phyloP scores from a whole-genome alignment of 2,329 filamentous ascomycete genomes.

The Aspergillus sp. region DNA sequence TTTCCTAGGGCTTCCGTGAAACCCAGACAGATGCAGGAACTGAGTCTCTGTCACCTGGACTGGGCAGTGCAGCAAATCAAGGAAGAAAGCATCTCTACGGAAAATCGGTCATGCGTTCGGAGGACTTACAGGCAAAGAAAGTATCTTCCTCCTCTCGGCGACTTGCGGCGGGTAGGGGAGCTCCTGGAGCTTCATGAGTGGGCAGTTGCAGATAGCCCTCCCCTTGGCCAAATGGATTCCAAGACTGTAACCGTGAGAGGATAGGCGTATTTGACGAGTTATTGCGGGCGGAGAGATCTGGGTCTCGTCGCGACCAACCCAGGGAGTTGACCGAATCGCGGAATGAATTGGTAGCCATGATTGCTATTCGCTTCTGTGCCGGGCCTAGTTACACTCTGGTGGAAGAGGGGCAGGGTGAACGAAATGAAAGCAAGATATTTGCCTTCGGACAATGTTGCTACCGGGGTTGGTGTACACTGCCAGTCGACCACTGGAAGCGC shows the following conservation, averaged over 20 bases:
- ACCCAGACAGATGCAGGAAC: constrained; percentile 42
- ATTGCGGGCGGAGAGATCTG: constrained; percentile 73
- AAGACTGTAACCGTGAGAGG: constrained; percentile 75
- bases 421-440: constrained; percentile 16
- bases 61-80: constrained; percentile 25
- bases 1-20: constrained; percentile 27
- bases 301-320: constrained; percentile 86
- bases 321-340: constrained; percentile 92
- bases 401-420: not conserved
- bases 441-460: constrained; percentile 23
- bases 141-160: constrained; percentile 92
- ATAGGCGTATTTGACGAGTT: constrained; percentile 64
- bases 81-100: constrained; percentile 6
- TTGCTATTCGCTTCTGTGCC: constrained; percentile 13
- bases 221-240: constrained; percentile 79
- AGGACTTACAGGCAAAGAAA: constrained; percentile 87
- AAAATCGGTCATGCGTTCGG: constrained; percentile 25
- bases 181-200: constrained; percentile 77
- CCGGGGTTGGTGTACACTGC: constrained; percentile 14
- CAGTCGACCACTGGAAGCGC: constrained; percentile 18
- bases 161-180: constrained; percentile 79
- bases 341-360: constrained; percentile 64
- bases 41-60: constrained; percentile 37
- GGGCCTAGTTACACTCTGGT: not conserved
- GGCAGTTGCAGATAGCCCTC: constrained; percentile 89